Conservation (phyloP, 352 stramenopile genomes). For the Chrysophaeum taylorii region DNA sequence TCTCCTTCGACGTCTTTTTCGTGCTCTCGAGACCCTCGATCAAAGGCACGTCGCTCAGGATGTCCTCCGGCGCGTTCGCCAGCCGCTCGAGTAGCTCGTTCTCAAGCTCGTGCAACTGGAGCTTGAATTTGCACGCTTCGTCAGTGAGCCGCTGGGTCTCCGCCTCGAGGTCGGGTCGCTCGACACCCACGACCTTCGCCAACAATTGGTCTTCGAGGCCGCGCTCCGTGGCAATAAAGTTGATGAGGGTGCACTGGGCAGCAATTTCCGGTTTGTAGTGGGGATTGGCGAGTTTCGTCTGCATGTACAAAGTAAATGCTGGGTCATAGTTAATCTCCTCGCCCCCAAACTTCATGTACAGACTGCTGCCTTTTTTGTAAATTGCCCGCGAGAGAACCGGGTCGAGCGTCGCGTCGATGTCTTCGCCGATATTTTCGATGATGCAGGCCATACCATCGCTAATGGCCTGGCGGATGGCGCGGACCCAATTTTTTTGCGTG, state of each 20-base stretch:
- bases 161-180: conserved; percentile 82
- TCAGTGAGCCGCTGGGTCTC: conserved; percentile 79
- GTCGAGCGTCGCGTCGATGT: conserved; percentile 91
- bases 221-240: conserved; percentile 92
- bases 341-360: conserved; percentile 82
- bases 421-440: conserved; percentile 91
- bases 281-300: conserved; percentile 91
- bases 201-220: conserved; percentile 88
- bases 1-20: conserved; percentile 88
- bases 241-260: conserved; percentile 88
- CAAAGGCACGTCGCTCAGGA: conserved; percentile 84
- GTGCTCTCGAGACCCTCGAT: conserved; percentile 91
- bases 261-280: conserved; percentile 96
- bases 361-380: conserved; percentile 84
- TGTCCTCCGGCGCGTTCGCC: conserved; percentile 87
- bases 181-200: conserved; percentile 86
- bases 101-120: conserved; percentile 87
- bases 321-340: conserved; percentile 93
- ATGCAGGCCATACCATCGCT: conserved; percentile 88
- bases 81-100: conserved; percentile 86
- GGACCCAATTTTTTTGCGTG: conserved; percentile 88
- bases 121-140: conserved; percentile 76
- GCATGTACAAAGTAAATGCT: conserved; percentile 88
- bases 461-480: conserved; percentile 81
- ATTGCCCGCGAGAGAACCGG: conserved; percentile 85